Percentiles rank a stretch among this genome's conserved stretches.
phyloP scores from a whole-genome alignment of 2,329 filamentous ascomycete species.

The Penicillium sp. region DNA sequence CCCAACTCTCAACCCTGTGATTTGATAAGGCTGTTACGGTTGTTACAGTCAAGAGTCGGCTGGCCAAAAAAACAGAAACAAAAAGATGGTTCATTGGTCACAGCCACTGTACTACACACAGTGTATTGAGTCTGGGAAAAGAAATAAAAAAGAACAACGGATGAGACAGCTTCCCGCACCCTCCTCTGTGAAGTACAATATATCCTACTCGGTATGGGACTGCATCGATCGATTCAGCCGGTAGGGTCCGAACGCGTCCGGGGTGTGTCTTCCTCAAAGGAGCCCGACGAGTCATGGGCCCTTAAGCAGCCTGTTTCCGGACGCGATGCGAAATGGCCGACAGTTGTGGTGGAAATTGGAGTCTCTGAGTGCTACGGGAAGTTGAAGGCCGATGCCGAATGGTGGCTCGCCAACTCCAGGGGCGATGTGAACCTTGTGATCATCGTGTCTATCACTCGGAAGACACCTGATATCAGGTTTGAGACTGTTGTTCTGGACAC shows the following conservation, averaged over 20 bases:
- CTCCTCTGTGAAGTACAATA: background rate
- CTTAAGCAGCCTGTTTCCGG: background rate
- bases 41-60: too few species aligned
- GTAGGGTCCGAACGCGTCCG: background rate
- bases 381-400: background rate
- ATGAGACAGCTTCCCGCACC: background rate
- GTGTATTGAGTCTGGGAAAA: background rate
- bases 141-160: too few species aligned
- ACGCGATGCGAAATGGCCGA: background rate
- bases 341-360: background rate
- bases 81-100: background rate
- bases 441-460: background rate
- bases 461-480: background rate
- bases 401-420: background rate
- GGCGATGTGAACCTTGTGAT: background rate
- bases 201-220: background rate
- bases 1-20: too few species aligned
- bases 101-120: background rate
- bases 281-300: background rate
- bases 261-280: background rate
- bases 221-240: background rate
- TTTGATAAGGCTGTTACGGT: too few species aligned
- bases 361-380: background rate
- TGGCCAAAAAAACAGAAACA: too few species aligned
- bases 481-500: background rate